Evolutionary conservation across 306 rosid genomes (phyloP).

Genomic region (Neltuma alba): DNA sequence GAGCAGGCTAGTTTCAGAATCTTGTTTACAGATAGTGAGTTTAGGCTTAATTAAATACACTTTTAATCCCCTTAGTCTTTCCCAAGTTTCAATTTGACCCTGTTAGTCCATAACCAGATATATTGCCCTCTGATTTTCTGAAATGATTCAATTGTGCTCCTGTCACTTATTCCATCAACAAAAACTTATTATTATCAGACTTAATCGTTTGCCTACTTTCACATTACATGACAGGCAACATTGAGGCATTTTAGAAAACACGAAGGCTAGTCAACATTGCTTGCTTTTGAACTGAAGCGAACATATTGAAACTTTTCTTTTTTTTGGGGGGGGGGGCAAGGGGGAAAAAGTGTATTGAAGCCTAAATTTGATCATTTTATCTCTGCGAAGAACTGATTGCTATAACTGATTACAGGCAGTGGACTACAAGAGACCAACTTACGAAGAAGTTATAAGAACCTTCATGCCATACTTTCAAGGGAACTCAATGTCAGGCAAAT

Average conservation of each 20-base stretch:
- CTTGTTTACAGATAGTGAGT: not conserved
- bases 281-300: not conserved
- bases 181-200: not conserved
- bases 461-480: slow-evolving; percentile 76
- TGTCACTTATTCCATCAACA: not conserved
- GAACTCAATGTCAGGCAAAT: slow-evolving; percentile 63
- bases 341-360: not conserved
- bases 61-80: not conserved
- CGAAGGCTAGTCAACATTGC: not conserved
- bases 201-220: not conserved
- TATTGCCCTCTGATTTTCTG: not conserved
- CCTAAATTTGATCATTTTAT: not conserved
- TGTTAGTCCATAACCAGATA: not conserved
- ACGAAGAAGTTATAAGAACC: slow-evolving; percentile 83
- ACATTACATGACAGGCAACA: not conserved
- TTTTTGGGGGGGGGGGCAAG: no score
- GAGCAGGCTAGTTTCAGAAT: slow-evolving; percentile 69
- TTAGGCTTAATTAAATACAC: not conserved
- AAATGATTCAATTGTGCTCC: not conserved
- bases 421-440: slow-evolving; percentile 97
- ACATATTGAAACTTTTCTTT: not conserved
- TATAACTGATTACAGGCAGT: slow-evolving; percentile 73
- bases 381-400: slow-evolving; percentile 14
- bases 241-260: not conserved
- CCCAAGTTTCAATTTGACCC: not conserved